A percentile compares a stretch with the other conserved stretches of the same genome.
Evolutionary conservation across 768 basidiomycete species (phyloP).

Genomic region (Leccinum variicolor): DNA sequence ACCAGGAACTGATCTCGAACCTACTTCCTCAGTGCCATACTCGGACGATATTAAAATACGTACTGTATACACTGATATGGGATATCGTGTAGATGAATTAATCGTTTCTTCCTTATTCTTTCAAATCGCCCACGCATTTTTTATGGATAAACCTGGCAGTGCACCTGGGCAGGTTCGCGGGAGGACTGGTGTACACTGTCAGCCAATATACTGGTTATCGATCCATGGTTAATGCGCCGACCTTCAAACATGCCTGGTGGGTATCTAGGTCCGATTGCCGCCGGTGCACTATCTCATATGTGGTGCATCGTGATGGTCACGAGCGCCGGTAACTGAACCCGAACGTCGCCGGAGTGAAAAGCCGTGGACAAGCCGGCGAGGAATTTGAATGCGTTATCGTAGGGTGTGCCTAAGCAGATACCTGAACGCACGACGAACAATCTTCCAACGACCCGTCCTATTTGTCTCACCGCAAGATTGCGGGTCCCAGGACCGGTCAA

Average conservation of each 20-base stretch:
- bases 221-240: background rate
- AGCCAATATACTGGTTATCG: background rate
- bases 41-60: background rate
- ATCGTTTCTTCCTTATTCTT: background rate
- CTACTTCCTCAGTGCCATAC: background rate
- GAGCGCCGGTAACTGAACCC: background rate
- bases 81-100: background rate
- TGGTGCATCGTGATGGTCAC: background rate
- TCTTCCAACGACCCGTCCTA: background rate
- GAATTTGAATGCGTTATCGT: background rate
- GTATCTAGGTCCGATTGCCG: background rate
- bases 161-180: slow-evolving; percentile 18
- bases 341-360: background rate
- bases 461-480: background rate
- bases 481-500: background rate
- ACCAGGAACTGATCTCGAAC: background rate
- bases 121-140: background rate
- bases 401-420: background rate
- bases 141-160: background rate
- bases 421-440: background rate
- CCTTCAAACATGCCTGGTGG: background rate
- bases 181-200: background rate
- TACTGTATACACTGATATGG: background rate
- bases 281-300: background rate
- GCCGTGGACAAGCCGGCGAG: background rate